Percentiles rank a stretch among this genome's conserved stretches.
Evolutionary conservation across 257 asterid genomes (phyloP).

Genomic region (Oldenlandia corymbosa): DNA sequence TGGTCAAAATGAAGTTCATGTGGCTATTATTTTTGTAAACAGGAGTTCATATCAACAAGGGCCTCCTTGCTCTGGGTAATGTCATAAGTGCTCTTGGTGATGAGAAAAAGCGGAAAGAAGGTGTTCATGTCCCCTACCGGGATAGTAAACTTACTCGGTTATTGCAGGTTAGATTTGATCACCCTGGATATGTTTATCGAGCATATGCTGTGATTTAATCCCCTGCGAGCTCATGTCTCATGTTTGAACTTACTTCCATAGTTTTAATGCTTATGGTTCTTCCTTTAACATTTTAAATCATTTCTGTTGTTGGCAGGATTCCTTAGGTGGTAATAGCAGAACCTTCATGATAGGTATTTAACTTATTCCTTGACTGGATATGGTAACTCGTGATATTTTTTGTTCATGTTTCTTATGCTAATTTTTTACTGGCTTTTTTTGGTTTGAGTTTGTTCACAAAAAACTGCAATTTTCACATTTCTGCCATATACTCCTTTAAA

Average conservation of each 20-base stretch:
- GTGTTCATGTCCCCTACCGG: slow-evolving; percentile 92
- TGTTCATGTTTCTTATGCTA: not conserved
- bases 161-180: slow-evolving; percentile 64
- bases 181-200: not conserved
- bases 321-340: slow-evolving; percentile 99
- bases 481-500: not conserved
- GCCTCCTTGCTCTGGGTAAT: slow-evolving; percentile 97
- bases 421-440: too few relatives aligned
- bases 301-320: slow-evolving; percentile 62
- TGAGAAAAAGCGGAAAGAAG: slow-evolving; percentile 95
- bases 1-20: slow-evolving; percentile 11
- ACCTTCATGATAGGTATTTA: slow-evolving; percentile 92
- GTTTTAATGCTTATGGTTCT: not conserved
- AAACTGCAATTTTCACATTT: not conserved
- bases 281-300: not conserved
- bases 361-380: not conserved
- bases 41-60: slow-evolving; percentile 99
- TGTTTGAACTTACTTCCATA: not conserved
- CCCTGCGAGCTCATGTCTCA: not conserved
- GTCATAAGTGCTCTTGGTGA: slow-evolving; percentile 99
- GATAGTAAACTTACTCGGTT: slow-evolving; percentile 99
- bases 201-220: not conserved
- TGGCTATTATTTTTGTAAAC: slow-evolving; percentile 18
- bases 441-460: not conserved
- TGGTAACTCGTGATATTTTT: not conserved